A percentile compares a stretch with the other conserved stretches of the same genome.
These are phyloP conservation scores for Pythium chondricola DNA, from an alignment of 352 stramenopile species.

Conservation along the genomic window DNA sequence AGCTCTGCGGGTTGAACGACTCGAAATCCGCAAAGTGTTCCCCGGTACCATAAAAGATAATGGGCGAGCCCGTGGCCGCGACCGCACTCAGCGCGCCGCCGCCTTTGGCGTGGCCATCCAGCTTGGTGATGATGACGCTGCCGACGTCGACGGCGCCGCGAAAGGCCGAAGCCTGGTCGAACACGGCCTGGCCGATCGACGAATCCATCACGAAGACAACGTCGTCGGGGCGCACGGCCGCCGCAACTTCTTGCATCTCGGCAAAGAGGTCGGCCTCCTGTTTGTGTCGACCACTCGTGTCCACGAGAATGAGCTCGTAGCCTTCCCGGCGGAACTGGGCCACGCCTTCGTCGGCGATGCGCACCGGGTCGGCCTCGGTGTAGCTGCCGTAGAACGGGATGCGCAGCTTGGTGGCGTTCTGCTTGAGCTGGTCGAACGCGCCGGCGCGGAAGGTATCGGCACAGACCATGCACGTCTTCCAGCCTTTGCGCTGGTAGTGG, in stretches of 20 bases:
- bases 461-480: constrained; percentile 99
- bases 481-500: constrained; percentile 97
- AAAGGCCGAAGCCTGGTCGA: constrained; percentile 96
- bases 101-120: constrained; percentile 98
- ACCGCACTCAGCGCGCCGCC: constrained; percentile 97
- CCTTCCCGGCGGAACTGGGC: constrained; percentile 94
- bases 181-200: constrained; percentile 97
- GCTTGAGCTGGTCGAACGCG: constrained; percentile 99
- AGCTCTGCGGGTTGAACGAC: constrained; percentile 95
- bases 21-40: constrained; percentile 99
- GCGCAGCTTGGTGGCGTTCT: constrained; percentile 98
- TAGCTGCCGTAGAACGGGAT: constrained; percentile 99
- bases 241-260: constrained; percentile 98
- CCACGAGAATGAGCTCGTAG: constrained; percentile 99
- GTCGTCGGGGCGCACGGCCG: constrained; percentile 93
- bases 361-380: constrained; percentile 97
- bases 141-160: constrained; percentile 94
- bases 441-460: constrained; percentile 98
- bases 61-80: constrained; percentile 95
- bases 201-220: constrained; percentile 99
- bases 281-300: constrained; percentile 98
- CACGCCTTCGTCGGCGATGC: constrained; percentile 97
- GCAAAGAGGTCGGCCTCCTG: constrained; percentile 98
- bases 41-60: constrained; percentile 98
- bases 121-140: constrained; percentile 99